phyloP scores from a whole-genome alignment of 768 basidiomycete genomes.

The Coprinopsis marcescibilis region DNA sequence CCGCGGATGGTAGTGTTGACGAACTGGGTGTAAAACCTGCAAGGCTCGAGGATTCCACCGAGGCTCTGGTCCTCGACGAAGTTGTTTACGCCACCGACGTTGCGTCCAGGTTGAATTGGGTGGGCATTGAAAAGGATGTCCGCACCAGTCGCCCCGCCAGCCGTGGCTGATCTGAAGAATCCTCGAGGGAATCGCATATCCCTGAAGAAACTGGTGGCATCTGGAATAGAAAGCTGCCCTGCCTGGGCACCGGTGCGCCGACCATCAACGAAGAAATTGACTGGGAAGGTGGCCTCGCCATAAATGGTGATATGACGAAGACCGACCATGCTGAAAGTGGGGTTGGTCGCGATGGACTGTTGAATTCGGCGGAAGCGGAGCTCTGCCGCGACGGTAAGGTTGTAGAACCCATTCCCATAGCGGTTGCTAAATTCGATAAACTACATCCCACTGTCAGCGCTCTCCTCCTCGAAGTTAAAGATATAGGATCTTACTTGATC shows the following conservation, averaged over 20 bases:
- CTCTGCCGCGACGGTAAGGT: slow-evolving; percentile 8
- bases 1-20: slow-evolving; percentile 13
- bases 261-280: slow-evolving; percentile 15
- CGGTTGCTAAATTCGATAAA: slow-evolving; percentile 10
- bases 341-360: slow-evolving; percentile 17
- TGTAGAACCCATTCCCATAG: slow-evolving; percentile 8
- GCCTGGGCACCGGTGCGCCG: slow-evolving; percentile 9
- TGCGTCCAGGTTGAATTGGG: slow-evolving; percentile 14
- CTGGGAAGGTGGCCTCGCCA: slow-evolving; percentile 12
- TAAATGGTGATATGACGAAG: slow-evolving; percentile 15
- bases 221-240: slow-evolving; percentile 10
- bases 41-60: slow-evolving; percentile 6
- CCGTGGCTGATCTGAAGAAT: slow-evolving; percentile 12
- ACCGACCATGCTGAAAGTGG: slow-evolving; percentile 7
- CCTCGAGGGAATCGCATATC: no score
- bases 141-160: neutral
- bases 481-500: no score
- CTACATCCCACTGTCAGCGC: no score
- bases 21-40: slow-evolving; percentile 14
- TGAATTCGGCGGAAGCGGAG: slow-evolving; percentile 5
- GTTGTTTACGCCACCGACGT: slow-evolving; percentile 11
- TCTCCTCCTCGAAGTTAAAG: no score
- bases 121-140: slow-evolving; percentile 3
- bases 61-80: slow-evolving; percentile 11
- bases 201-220: slow-evolving; percentile 15